A percentile compares a stretch with the other conserved stretches of the same genome.
These are phyloP conservation scores for Termitomyces eurrhizus DNA, from an alignment of 768 basidiomycete genomes.

Conservation along the genomic window DNA sequence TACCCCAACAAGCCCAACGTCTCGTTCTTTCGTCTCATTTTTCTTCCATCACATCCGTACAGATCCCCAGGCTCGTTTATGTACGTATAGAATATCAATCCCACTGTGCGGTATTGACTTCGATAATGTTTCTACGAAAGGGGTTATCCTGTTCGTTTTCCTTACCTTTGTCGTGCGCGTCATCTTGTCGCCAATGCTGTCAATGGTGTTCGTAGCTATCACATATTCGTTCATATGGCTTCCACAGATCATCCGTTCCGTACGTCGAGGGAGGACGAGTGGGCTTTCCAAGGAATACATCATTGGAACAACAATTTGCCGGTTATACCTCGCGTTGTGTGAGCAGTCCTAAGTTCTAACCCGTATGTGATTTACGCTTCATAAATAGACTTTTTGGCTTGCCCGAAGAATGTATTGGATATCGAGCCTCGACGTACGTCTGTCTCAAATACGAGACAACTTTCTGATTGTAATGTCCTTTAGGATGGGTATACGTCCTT, in stretches of 20 bases:
- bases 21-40: constrained; percentile 43
- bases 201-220: constrained; percentile 58
- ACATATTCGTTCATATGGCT: constrained; percentile 84
- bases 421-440: constrained; percentile 67
- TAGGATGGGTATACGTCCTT: constrained; percentile 56
- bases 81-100: constrained; percentile 34
- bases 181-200: constrained; percentile 61
- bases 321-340: constrained; percentile 76
- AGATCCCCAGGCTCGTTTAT: constrained; percentile 69
- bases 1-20: constrained; percentile 14
- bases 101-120: neutral
- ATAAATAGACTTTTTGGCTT: constrained; percentile 69
- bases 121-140: constrained; percentile 29
- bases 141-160: constrained; percentile 64
- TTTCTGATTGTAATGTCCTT: neutral
- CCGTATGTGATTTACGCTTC: neutral
- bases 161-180: constrained; percentile 73
- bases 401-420: constrained; percentile 84
- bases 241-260: constrained; percentile 80
- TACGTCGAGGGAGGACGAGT: constrained; percentile 63
- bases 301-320: constrained; percentile 68
- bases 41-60: constrained; percentile 57
- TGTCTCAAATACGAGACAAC: constrained; percentile 30
- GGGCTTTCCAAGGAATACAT: constrained; percentile 69
- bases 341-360: constrained; percentile 22